Conservation (phyloP, 2,329 filamentous ascomycete genomes). For the Lachnellula cervina region DNA sequence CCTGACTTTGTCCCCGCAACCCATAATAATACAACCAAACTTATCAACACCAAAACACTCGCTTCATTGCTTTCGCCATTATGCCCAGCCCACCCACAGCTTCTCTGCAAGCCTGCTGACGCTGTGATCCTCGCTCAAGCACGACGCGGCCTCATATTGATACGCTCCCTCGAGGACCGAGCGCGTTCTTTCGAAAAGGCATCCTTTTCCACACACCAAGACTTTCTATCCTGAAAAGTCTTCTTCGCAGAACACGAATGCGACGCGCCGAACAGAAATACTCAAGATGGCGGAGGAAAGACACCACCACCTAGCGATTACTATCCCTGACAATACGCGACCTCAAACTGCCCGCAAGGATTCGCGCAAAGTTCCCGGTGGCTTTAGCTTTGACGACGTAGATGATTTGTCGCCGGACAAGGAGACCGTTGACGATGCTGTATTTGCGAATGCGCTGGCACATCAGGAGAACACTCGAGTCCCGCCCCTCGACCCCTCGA, state of each 20-base stretch:
- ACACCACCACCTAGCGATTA: constrained; percentile 14
- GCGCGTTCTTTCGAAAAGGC: constrained; percentile 10
- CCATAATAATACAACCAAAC: no score
- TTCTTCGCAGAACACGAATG: constrained; percentile 19
- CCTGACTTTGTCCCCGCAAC: no score
- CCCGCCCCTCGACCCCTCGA: constrained; percentile 21
- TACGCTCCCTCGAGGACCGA: constrained; percentile 7
- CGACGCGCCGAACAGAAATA: constrained; percentile 18
- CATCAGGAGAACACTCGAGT: constrained; percentile 18
- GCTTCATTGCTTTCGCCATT: no score
- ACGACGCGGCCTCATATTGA: neutral
- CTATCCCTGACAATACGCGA: constrained; percentile 14
- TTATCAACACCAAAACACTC: no score
- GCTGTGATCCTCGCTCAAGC: neutral
- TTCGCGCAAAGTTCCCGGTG: constrained; percentile 24
- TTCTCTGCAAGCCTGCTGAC: neutral
- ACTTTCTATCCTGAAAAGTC: neutral
- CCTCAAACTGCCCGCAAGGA: constrained; percentile 27
- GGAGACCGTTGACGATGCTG: constrained; percentile 22
- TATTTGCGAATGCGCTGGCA: constrained; percentile 16
- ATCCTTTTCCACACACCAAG: neutral
- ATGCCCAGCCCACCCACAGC: neutral
- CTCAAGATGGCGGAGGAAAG: constrained; percentile 29
- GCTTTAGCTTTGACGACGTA: constrained; percentile 25
- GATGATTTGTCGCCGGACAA: constrained; percentile 27